A percentile compares a stretch with the other conserved stretches of the same genome.
phyloP scores from a whole-genome alignment of 2,329 filamentous ascomycete species.

The Colletotrichum gigasporum region DNA sequence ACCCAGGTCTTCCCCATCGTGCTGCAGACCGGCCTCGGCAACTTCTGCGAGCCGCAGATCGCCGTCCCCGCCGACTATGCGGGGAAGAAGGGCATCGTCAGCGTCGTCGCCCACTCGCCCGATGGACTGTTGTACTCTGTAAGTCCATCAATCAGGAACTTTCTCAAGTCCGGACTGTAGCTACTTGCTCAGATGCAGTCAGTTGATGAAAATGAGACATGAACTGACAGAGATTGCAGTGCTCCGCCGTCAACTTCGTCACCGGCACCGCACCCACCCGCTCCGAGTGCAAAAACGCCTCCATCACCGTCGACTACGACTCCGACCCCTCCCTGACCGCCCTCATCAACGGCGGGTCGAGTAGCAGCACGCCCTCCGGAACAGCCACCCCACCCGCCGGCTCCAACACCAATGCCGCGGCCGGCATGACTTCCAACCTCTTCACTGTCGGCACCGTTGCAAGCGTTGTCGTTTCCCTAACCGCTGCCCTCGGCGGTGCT shows the following conservation, averaged over 20 bases:
- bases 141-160: slow-evolving; percentile 31
- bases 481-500: slow-evolving; percentile 26
- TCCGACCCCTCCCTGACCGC: slow-evolving; percentile 45
- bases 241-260: slow-evolving; percentile 65
- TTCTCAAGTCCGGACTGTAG: no score
- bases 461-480: slow-evolving; percentile 3
- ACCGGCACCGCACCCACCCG: slow-evolving; percentile 44
- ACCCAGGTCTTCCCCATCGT: slow-evolving; percentile 63
- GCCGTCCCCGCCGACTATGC: slow-evolving; percentile 56
- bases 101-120: slow-evolving; percentile 59
- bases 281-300: slow-evolving; percentile 47
- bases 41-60: slow-evolving; percentile 61
- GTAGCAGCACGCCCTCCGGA: background rate
- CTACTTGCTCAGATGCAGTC: no score
- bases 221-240: no score
- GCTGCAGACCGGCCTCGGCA: slow-evolving; percentile 62
- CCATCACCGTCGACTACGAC: slow-evolving; percentile 37
- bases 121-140: slow-evolving; percentile 69
- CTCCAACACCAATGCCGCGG: slow-evolving; percentile 14
- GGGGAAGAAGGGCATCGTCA: slow-evolving; percentile 64
- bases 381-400: background rate
- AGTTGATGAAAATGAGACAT: no score
- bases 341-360: slow-evolving; percentile 37
- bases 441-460: background rate
- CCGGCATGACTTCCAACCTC: background rate